Evolutionary conservation across 352 stramenopile species (phyloP).

Genomic region (Globisporangium viniferum): DNA sequence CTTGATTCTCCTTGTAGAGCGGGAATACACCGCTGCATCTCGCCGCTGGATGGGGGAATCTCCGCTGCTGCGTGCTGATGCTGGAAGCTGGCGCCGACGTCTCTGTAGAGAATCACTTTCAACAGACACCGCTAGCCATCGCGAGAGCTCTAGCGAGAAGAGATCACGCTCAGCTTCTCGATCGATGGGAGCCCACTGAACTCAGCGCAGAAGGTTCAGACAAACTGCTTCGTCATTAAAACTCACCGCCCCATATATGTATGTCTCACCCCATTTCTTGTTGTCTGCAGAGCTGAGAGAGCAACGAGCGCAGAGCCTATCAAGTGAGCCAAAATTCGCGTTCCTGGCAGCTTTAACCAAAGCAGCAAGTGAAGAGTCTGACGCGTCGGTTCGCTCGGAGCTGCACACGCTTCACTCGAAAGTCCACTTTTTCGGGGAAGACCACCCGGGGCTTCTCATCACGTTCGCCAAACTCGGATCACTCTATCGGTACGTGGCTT

Average conservation of each 20-base stretch:
- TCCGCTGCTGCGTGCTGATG: slow-evolving; percentile 49
- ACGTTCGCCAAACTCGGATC: slow-evolving; percentile 38
- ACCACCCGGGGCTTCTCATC: slow-evolving; percentile 29
- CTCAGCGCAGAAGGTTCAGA: slow-evolving; percentile 36
- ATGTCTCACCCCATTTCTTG: background rate
- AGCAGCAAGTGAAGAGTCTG: slow-evolving; percentile 22
- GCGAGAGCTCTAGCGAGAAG: slow-evolving; percentile 30
- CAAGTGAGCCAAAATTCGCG: background rate
- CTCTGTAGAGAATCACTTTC: slow-evolving; percentile 24
- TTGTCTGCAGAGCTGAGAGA: slow-evolving; percentile 25
- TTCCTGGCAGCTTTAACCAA: slow-evolving; percentile 5
- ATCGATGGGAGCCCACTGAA: slow-evolving; percentile 47
- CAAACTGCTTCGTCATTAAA: background rate
- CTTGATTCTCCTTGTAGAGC: slow-evolving; percentile 25
- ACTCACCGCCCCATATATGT: background rate
- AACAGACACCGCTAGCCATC: slow-evolving; percentile 41
- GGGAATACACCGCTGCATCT: slow-evolving; percentile 71
- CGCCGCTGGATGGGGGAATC: slow-evolving; percentile 62
- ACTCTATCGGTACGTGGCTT: slow-evolving; percentile 29
- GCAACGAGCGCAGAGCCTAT: slow-evolving; percentile 20
- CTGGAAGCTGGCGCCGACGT: slow-evolving; percentile 46
- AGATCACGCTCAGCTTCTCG: slow-evolving; percentile 38
- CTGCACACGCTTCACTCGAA: slow-evolving; percentile 59
- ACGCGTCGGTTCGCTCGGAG: slow-evolving; percentile 37
- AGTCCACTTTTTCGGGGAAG: slow-evolving; percentile 29